A percentile compares a stretch with the other conserved stretches of the same genome.
Evolutionary conservation across 345 rosid genomes (phyloP).

Genomic region (Citrus glauca): DNA sequence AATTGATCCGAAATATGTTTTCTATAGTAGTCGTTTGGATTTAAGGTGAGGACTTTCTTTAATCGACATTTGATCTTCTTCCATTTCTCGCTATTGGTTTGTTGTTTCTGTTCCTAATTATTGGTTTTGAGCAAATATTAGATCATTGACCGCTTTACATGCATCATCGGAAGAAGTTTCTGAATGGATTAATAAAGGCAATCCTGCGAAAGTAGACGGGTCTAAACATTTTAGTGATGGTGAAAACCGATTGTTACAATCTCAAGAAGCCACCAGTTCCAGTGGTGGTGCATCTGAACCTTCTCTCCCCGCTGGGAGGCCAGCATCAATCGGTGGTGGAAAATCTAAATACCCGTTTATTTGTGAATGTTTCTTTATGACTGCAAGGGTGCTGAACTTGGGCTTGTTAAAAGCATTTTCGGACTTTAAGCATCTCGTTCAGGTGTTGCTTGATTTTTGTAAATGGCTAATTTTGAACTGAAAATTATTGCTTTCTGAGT

Average conservation of each 20-base stretch:
- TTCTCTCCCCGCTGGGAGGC: constrained; percentile 24
- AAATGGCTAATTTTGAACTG: constrained; percentile 1
- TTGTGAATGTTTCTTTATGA: constrained; percentile 98
- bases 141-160: constrained; percentile 83
- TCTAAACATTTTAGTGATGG: constrained; percentile 32
- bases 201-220: constrained; percentile 24
- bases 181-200: constrained; percentile 65
- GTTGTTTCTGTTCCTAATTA: constrained; percentile 12
- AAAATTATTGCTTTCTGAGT: background rate
- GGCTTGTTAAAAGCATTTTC: constrained; percentile 95
- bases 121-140: constrained; percentile 25
- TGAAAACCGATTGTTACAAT: constrained; percentile 58
- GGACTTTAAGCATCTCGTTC: constrained; percentile 93
- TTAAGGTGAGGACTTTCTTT: constrained; percentile 56
- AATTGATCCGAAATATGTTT: constrained; percentile 81
- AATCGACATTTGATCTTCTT: background rate
- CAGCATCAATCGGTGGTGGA: constrained; percentile 30
- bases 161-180: constrained; percentile 93
- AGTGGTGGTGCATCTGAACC: constrained; percentile 35
- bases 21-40: constrained; percentile 63
- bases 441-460: constrained; percentile 47
- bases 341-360: constrained; percentile 62
- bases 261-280: constrained; percentile 79
- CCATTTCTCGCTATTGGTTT: background rate
- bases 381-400: constrained; percentile 92